A percentile compares a stretch with the other conserved stretches of the same genome.
phyloP scores from a whole-genome alignment of 768 basidiomycete genomes.

The Trametes maxima region DNA sequence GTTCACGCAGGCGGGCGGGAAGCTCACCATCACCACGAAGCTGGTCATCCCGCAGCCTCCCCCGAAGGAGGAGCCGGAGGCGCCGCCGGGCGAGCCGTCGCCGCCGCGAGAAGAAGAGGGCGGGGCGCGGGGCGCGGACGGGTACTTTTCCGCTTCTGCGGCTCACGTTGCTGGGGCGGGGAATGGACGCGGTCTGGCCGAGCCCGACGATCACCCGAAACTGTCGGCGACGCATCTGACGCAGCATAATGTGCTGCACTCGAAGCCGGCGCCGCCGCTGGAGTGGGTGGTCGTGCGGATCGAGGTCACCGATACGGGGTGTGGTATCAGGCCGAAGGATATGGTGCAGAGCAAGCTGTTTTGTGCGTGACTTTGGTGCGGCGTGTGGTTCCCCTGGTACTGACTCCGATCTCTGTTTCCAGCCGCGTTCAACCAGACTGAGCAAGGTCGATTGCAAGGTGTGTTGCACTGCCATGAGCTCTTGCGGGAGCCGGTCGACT shows the following conservation, averaged over 20 bases:
- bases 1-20: constrained; percentile 73
- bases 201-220: constrained; percentile 11
- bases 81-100: background rate
- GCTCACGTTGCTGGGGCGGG: background rate
- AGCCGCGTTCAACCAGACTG: constrained; percentile 81
- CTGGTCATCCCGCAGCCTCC: constrained; percentile 44
- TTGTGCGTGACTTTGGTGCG: constrained; percentile 45
- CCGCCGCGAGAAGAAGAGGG: constrained; percentile 3
- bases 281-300: constrained; percentile 82
- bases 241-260: constrained; percentile 52
- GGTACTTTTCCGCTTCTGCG: background rate
- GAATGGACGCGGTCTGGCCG: background rate
- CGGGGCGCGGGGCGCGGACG: background rate
- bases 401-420: background rate
- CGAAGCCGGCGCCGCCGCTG: constrained; percentile 40
- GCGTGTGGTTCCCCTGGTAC: background rate
- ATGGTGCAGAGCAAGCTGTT: constrained; percentile 73
- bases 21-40: constrained; percentile 66
- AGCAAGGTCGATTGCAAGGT: constrained; percentile 71
- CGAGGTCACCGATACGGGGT: constrained; percentile 79
- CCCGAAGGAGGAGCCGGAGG: background rate
- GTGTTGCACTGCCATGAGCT: background rate
- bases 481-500: background rate
- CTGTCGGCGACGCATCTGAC: constrained; percentile 41
- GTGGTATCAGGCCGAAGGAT: constrained; percentile 63